phyloP scores from a whole-genome alignment of 352 stramenopile genomes.

The Phytophthora chlamydospora region DNA sequence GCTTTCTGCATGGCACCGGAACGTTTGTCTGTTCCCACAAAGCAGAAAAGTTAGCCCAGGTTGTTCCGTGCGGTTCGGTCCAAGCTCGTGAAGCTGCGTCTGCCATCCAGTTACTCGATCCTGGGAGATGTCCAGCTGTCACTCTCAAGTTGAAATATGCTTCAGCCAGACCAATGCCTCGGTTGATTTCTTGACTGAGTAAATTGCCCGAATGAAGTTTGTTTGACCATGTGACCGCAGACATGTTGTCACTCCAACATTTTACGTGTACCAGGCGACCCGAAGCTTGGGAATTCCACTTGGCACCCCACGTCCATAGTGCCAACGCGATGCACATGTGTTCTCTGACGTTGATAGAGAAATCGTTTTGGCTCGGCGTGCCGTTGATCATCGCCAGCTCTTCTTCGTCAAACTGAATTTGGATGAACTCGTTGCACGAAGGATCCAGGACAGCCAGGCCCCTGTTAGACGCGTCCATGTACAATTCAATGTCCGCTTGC shows the following conservation, averaged over 20 bases:
- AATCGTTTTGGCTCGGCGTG: neutral
- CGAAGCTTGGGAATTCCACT: too few species aligned
- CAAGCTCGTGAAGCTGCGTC: conserved; percentile 31
- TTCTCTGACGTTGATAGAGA: conserved; percentile 43
- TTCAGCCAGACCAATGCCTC: conserved; percentile 28
- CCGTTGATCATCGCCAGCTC: neutral
- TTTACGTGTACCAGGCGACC: conserved; percentile 10
- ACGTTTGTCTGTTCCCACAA: conserved; percentile 6
- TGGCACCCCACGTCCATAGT: conserved; percentile 19
- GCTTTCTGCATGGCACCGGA: conserved; percentile 1
- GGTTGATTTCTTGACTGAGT: conserved; percentile 44
- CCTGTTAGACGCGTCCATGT: conserved; percentile 13
- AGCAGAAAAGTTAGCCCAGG: conserved; percentile 11
- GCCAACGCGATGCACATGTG: conserved; percentile 34
- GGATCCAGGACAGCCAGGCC: conserved; percentile 18
- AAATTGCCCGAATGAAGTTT: conserved; percentile 12
- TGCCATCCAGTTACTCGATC: conserved; percentile 31
- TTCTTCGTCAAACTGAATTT: conserved; percentile 11
- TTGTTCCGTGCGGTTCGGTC: conserved; percentile 8
- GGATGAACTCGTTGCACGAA: conserved; percentile 1
- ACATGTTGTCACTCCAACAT: conserved; percentile 40
- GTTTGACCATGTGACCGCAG: conserved; percentile 26
- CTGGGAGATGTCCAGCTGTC: conserved; percentile 14
- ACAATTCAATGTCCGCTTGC: conserved; percentile 3
- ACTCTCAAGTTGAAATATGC: conserved; percentile 23